Percentiles rank a stretch among this genome's conserved stretches.
Conservation (phyloP, 805 yeast genomes). For the Kurtzmaniella cleridarum region DNA sequence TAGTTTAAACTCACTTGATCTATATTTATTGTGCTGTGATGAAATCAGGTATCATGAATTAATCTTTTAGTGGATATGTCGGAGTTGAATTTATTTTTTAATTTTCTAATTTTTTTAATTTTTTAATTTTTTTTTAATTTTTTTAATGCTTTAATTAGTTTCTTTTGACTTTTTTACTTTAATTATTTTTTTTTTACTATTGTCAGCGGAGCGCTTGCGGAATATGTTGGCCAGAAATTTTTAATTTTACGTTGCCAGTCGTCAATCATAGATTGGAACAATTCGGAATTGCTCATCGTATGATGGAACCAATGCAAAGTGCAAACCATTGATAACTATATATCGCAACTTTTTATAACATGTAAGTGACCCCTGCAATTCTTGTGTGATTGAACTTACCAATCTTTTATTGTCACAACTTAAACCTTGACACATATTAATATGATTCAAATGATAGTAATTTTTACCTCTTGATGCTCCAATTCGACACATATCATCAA, state of each 20-base stretch:
- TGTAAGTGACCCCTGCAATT: not conserved
- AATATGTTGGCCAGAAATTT: not conserved
- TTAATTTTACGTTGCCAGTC: not conserved
- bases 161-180: not conserved
- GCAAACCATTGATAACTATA: constrained; percentile 5
- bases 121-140: not conserved
- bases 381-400: not conserved
- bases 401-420: not conserved
- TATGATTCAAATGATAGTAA: constrained; percentile 1
- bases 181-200: not conserved
- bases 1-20: too few species aligned
- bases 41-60: not conserved
- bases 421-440: constrained; percentile 3
- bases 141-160: not conserved
- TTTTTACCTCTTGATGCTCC: constrained; percentile 3
- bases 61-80: not conserved
- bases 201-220: not conserved
- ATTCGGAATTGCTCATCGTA: constrained; percentile 1
- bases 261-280: not conserved
- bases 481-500: not conserved
- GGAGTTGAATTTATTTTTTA: not conserved
- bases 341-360: constrained; percentile 1
- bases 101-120: not conserved
- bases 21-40: too few species aligned
- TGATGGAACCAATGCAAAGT: not conserved